Evolutionary conservation across 345 rosid species (phyloP), one percentile per base, ranked within the genome.

Genomic region (Citrus hindsii): DNA sequence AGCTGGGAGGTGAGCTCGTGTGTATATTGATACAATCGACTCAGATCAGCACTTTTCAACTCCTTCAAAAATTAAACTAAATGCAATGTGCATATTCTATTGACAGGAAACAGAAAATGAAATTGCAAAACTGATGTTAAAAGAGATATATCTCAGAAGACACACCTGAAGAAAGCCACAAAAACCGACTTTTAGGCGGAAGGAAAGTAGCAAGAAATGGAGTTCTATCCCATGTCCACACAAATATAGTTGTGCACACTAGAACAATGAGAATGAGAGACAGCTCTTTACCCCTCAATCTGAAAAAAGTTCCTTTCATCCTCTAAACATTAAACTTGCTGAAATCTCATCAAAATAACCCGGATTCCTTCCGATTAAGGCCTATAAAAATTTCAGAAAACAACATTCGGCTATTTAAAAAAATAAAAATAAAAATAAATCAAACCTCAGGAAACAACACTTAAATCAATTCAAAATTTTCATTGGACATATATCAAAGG

Each of bases 221-320:
- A 32, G 85, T 79, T 81, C 85, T 82, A 70, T 90, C 88, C 92
- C 92, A 93, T 76, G 91, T 76, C 87, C 92, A 90, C 22, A 91
- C 58, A 70, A 90, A 79, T 74, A 90, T 67, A 22, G 90, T 88
- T 75, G 87, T 85, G 75, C 88, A 85, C 40, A 87, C 67, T 48
- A 93, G 85, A 69, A 86, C 89, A 84, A 88, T 85, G 61, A 91
- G 90, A 67, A 90, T 75, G 65, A 91, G 81, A 79, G 89, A 88
- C 51, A 90, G 59, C 72, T 86, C 86, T 74, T 81, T 84, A 30
- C 86, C 87, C 85, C 86, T 84, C 79, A 83, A 77, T 78, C 78
- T 74, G 71, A 79, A 76, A 59, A 78, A 42, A 61, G 86, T 86
- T 82, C 89, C 86, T 85, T 90, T 91, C 97, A 93, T 93, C 85